Evolutionary conservation across 352 stramenopile genomes (phyloP).

Genomic region (Phytophthora pisi): DNA sequence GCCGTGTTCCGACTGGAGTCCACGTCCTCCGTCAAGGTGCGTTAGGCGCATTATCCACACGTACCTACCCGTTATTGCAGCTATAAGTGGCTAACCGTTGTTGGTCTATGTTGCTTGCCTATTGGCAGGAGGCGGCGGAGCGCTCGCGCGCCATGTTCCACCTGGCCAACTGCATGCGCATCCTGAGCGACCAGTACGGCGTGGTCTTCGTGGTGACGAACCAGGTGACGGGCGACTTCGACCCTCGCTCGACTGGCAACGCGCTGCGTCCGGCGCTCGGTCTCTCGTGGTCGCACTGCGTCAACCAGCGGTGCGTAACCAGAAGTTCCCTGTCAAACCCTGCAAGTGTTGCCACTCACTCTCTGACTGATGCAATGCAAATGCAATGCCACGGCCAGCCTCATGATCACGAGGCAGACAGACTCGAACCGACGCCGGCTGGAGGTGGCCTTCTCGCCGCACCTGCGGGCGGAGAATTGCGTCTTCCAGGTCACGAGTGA

Average conservation of each 20-base stretch:
- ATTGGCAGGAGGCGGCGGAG: constrained; percentile 61
- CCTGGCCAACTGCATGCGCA: constrained; percentile 84
- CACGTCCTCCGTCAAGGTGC: constrained; percentile 70
- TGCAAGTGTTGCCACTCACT: background rate
- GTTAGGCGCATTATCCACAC: background rate
- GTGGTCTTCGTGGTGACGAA: constrained; percentile 82
- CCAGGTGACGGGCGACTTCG: constrained; percentile 80
- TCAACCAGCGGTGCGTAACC: constrained; percentile 74
- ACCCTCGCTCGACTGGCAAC: constrained; percentile 26
- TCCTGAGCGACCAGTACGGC: constrained; percentile 77
- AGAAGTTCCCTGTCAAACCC: background rate
- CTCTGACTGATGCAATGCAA: constrained; percentile 10
- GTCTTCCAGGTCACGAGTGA: constrained; percentile 66
- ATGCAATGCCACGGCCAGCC: constrained; percentile 24
- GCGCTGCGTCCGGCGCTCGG: constrained; percentile 67
- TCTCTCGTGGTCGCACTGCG: constrained; percentile 83
- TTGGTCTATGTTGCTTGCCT: background rate
- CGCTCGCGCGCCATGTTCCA: constrained; percentile 83
- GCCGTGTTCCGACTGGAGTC: constrained; percentile 77
- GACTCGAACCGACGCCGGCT: constrained; percentile 40
- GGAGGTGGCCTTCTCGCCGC: constrained; percentile 67
- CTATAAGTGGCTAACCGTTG: background rate
- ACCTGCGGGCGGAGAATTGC: constrained; percentile 40
- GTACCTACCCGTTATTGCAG: background rate
- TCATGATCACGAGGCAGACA: constrained; percentile 53